These are phyloP conservation scores for Colletotrichum somersetense DNA, from an alignment of 2,329 filamentous ascomycete species.

Conservation along the genomic window DNA sequence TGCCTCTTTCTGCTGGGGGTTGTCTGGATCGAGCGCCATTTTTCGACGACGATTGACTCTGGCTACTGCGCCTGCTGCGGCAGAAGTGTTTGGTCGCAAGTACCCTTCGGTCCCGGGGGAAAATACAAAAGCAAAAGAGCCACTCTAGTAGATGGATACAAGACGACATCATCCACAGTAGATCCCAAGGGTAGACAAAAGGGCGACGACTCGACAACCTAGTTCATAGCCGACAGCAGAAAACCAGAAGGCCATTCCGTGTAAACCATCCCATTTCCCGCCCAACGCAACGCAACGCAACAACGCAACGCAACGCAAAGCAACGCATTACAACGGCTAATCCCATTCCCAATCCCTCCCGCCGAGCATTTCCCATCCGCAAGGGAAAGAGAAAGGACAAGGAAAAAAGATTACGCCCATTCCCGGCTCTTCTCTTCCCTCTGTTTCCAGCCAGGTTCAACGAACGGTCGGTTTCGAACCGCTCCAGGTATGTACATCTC, in stretches of 20 bases:
- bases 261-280: constrained; percentile 34
- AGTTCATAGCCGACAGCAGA: not conserved
- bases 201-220: not conserved
- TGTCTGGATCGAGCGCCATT: constrained; percentile 18
- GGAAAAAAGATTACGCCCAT: constrained; percentile 12
- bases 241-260: constrained; percentile 27
- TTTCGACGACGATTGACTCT: constrained; percentile 5
- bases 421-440: constrained; percentile 9
- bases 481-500: constrained; percentile 38
- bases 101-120: not conserved
- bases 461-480: constrained; percentile 6
- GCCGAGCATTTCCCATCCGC: constrained; percentile 13
- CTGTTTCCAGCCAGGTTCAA: not conserved
- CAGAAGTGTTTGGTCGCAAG: not conserved
- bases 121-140: not conserved
- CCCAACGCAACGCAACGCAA: not conserved
- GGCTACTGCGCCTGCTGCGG: not conserved
- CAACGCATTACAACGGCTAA: constrained; percentile 18
- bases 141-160: not conserved
- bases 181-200: not conserved
- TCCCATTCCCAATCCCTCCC: constrained; percentile 16
- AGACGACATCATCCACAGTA: not conserved
- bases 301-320: no score
- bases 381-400: not conserved
- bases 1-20: not conserved